A percentile compares a stretch with the other conserved stretches of the same genome.
These are phyloP conservation scores for Cotoneaster glaucophyllus DNA, from an alignment of 306 rosid genomes.

Conservation along the genomic window DNA sequence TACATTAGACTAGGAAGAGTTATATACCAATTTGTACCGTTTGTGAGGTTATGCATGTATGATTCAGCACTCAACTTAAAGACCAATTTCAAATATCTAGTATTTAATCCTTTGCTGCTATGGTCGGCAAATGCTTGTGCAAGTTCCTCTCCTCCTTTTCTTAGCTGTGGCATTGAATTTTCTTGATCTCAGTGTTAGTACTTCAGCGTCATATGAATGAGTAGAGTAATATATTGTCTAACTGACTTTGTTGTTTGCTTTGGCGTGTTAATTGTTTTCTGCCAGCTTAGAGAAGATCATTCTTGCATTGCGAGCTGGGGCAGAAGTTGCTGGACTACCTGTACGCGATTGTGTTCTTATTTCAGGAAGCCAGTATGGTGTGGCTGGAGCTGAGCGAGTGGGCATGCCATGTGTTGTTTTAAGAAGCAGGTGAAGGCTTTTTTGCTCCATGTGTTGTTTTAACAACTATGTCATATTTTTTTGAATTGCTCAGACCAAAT, in stretches of 20 bases:
- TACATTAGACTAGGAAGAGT: not conserved
- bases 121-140: not conserved
- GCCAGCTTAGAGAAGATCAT: slow-evolving; percentile 69
- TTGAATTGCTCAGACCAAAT: not conserved
- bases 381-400: slow-evolving; percentile 61
- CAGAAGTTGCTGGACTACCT: slow-evolving; percentile 65
- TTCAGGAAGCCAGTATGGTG: slow-evolving; percentile 87
- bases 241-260: not conserved
- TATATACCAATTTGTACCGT: too few relatives aligned
- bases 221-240: not conserved
- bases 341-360: slow-evolving; percentile 65
- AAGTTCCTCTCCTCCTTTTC: not conserved
- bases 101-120: not conserved
- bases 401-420: slow-evolving; percentile 85
- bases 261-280: not conserved
- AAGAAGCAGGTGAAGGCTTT: slow-evolving; percentile 68
- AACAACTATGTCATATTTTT: not conserved
- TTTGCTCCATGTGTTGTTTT: too few relatives aligned
- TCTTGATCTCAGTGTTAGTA: too few relatives aligned
- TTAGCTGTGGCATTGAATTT: too few relatives aligned
- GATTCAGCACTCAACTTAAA: not conserved
- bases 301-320: slow-evolving; percentile 85
- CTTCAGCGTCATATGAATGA: not conserved
- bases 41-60: not conserved
- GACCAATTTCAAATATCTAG: not conserved